Conservation (phyloP, 176 grass and related monocot genomes). For the Zea luxurians region DNA sequence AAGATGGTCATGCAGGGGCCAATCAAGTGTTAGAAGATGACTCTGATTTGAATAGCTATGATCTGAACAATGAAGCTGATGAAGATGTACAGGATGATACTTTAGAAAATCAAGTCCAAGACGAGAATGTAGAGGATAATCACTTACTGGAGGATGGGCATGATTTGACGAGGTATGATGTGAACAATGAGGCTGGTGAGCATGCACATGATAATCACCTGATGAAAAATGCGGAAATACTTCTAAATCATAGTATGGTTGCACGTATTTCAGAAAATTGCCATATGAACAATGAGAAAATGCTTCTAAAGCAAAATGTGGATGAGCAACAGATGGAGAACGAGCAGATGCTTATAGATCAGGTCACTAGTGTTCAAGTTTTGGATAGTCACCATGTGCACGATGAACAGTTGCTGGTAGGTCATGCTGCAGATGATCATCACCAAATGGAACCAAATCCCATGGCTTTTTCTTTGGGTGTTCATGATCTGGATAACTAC, state of each 20-base stretch:
- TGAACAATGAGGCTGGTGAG: not conserved
- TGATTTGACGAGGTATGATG: conserved; percentile 12
- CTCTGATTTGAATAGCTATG: conserved; percentile 15
- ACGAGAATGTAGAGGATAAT: conserved; percentile 23
- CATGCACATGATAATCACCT: conserved; percentile 11
- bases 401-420: conserved; percentile 3
- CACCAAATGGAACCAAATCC: conserved; percentile 16
- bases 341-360: not conserved
- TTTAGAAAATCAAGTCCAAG: conserved; percentile 39
- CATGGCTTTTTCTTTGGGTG: conserved; percentile 5
- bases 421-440: conserved; percentile 19
- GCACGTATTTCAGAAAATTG: not conserved
- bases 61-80: not conserved
- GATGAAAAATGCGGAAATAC: not conserved
- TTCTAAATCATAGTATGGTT: not conserved
- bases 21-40: conserved; percentile 16
- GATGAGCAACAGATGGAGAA: conserved; percentile 13
- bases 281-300: conserved; percentile 28
- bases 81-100: conserved; percentile 16
- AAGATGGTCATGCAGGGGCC: conserved; percentile 12
- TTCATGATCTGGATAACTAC: conserved; percentile 11
- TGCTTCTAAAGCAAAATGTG: conserved; percentile 24
- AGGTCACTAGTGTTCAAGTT: not conserved
- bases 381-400: not conserved
- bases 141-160: conserved; percentile 11